Conservation (phyloP, 1,284 basidiomycete genomes). For the Paramarasmius palmivorus region DNA sequence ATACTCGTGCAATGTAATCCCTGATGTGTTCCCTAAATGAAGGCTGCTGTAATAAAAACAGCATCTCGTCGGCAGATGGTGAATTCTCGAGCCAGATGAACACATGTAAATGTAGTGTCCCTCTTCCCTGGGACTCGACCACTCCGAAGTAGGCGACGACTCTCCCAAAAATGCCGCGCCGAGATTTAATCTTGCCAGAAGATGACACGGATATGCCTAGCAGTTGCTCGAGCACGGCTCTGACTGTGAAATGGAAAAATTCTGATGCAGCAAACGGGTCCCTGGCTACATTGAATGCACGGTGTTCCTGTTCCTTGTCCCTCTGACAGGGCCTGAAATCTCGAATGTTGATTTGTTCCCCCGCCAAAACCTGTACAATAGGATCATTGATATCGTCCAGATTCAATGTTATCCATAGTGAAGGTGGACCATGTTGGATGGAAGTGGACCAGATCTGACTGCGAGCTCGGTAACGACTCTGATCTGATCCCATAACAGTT, state of each 20-base stretch:
- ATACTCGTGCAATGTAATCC: slow-evolving; percentile 27
- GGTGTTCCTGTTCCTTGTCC: slow-evolving; percentile 25
- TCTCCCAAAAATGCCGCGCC: slow-evolving; percentile 16
- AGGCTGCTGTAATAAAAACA: slow-evolving; percentile 19
- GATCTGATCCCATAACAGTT: slow-evolving; percentile 23
- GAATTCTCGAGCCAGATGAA: slow-evolving; percentile 15
- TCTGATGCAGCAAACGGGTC: slow-evolving; percentile 39
- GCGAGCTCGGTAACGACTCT: slow-evolving; percentile 13
- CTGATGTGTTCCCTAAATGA: slow-evolving; percentile 25
- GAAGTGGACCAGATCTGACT: slow-evolving; percentile 23
- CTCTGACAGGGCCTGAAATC: slow-evolving; percentile 24
- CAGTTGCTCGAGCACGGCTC: slow-evolving; percentile 28
- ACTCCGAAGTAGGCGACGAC: slow-evolving; percentile 27
- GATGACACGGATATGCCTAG: slow-evolving; percentile 31
- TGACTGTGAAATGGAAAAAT: slow-evolving; percentile 40
- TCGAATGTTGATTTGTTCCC: slow-evolving; percentile 39
- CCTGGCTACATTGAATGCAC: slow-evolving; percentile 30
- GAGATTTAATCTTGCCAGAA: slow-evolving; percentile 13
- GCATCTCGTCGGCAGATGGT: slow-evolving; percentile 27
- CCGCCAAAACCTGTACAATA: slow-evolving; percentile 37
- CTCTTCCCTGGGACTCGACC: slow-evolving; percentile 28
- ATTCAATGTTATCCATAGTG: slow-evolving; percentile 35
- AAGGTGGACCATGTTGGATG: slow-evolving; percentile 16
- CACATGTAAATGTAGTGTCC: slow-evolving; percentile 9
- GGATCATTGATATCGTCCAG: slow-evolving; percentile 32